phyloP scores from a whole-genome alignment of 2,329 filamentous ascomycete species.

The Colletotrichum brevisporum region DNA sequence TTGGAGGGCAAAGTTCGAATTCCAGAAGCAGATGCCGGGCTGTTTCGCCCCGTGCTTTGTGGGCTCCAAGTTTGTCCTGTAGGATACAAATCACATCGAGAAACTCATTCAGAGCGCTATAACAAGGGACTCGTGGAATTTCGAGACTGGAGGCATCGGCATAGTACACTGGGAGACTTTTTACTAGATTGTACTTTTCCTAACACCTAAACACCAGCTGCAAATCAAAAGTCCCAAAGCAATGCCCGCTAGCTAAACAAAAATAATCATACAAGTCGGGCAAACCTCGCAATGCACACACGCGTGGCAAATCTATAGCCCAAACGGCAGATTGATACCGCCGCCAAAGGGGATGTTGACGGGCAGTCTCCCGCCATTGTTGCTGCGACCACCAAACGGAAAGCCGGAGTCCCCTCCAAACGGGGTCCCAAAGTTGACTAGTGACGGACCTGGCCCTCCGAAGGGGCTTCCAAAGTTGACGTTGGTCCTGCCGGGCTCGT shows the following conservation, averaged over 20 bases:
- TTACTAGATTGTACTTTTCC: too few species aligned
- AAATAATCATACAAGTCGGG: neutral
- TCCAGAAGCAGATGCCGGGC: slow-evolving; percentile 65
- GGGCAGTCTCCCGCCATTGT: slow-evolving; percentile 24
- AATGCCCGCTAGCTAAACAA: too few species aligned
- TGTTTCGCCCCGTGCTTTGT: slow-evolving; percentile 64
- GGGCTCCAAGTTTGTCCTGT: slow-evolving; percentile 54
- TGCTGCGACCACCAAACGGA: slow-evolving; percentile 21
- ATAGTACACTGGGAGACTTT: too few species aligned
- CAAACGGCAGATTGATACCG: slow-evolving; percentile 32
- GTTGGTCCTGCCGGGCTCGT: slow-evolving; percentile 5
- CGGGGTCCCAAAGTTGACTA: slow-evolving; percentile 21
- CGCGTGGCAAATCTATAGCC: neutral
- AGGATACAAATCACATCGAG: neutral
- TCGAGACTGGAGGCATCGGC: neutral
- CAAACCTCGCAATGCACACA: neutral
- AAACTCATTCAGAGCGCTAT: neutral
- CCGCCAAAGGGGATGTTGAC: slow-evolving; percentile 28
- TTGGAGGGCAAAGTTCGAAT: slow-evolving; percentile 67
- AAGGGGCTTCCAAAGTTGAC: slow-evolving; percentile 32
- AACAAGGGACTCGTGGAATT: neutral
- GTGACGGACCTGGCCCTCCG: slow-evolving; percentile 2
- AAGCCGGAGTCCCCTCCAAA: slow-evolving; percentile 9
- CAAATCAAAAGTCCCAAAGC: too few species aligned
- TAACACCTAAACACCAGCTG: too few species aligned